Evolutionary conservation across 768 basidiomycete species (phyloP).

Genomic region (Auriscalpium microsporum): DNA sequence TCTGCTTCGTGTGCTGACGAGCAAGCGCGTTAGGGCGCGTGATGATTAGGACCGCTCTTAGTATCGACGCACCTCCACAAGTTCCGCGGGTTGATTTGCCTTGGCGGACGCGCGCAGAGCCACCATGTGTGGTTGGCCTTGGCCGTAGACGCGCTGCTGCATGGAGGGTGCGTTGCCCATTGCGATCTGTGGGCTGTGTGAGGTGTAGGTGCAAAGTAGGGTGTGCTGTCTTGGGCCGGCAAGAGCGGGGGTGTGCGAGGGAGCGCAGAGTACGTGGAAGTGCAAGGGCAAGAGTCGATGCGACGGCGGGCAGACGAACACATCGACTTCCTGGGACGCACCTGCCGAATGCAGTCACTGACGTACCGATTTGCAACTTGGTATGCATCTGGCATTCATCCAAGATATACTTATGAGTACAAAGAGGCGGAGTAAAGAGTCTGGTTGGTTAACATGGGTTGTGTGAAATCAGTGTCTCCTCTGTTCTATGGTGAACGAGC

Average conservation of each 20-base stretch:
- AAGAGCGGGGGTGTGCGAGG: neutral
- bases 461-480: too few species aligned
- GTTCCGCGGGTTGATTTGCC: slow-evolving; percentile 2
- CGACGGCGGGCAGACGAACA: neutral
- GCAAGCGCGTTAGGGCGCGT: too few species aligned
- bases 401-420: neutral
- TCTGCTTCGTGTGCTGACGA: too few species aligned
- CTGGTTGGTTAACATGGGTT: neutral
- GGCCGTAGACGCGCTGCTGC: slow-evolving; percentile 3
- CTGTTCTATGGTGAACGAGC: too few species aligned
- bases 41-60: too few species aligned
- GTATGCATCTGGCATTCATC: neutral
- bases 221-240: slow-evolving; percentile 9
- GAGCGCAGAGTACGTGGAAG: neutral
- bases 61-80: slow-evolving; percentile 3
- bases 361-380: too few species aligned
- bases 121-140: slow-evolving; percentile 1
- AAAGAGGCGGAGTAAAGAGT: too few species aligned
- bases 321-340: too few species aligned
- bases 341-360: too few species aligned
- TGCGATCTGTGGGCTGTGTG: neutral
- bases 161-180: slow-evolving; percentile 12
- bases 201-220: neutral
- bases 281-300: neutral
- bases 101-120: slow-evolving; percentile 1